These are phyloP conservation scores for Sphaerosporella brunnea DNA, from an alignment of 495 filamentous ascomycete species.

Conservation along the genomic window DNA sequence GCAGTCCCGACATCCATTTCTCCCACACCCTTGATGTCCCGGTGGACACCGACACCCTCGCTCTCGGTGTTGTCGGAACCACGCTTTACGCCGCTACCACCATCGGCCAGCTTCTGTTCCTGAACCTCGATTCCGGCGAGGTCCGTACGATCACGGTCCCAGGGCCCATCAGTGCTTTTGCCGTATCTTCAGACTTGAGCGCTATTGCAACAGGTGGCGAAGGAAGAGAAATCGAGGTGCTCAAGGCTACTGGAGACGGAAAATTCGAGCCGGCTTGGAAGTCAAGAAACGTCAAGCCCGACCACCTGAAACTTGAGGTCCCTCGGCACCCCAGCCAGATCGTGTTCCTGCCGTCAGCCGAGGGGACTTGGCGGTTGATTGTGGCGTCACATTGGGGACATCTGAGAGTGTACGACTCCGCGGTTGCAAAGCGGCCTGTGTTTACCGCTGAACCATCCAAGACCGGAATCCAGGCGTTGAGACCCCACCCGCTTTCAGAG, in stretches of 20 bases:
- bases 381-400: conserved; percentile 16
- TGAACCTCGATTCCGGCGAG: conserved; percentile 3
- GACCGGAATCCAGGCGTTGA: conserved; percentile 14
- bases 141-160: background rate
- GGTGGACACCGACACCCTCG: conserved; percentile 9
- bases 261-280: conserved; percentile 18
- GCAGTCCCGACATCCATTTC: conserved; percentile 9
- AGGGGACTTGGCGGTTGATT: background rate
- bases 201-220: conserved; percentile 17
- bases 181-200: conserved; percentile 4
- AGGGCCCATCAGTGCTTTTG: conserved; percentile 10
- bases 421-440: conserved; percentile 20
- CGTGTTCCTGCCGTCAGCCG: conserved; percentile 11
- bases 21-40: conserved; percentile 6
- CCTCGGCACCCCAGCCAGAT: conserved; percentile 16
- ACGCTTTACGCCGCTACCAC: conserved; percentile 18
- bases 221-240: conserved; percentile 17
- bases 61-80: conserved; percentile 5
- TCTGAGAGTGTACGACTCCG: conserved; percentile 19
- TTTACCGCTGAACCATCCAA: conserved; percentile 14
- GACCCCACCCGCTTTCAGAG: conserved; percentile 13
- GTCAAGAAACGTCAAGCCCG: conserved; percentile 19
- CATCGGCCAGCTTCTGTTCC: conserved; percentile 9
- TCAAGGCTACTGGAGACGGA: conserved; percentile 9
- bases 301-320: conserved; percentile 19